Evolutionary conservation across 441 rosid genomes (phyloP).

Genomic region (Aquilaria agallochum): DNA sequence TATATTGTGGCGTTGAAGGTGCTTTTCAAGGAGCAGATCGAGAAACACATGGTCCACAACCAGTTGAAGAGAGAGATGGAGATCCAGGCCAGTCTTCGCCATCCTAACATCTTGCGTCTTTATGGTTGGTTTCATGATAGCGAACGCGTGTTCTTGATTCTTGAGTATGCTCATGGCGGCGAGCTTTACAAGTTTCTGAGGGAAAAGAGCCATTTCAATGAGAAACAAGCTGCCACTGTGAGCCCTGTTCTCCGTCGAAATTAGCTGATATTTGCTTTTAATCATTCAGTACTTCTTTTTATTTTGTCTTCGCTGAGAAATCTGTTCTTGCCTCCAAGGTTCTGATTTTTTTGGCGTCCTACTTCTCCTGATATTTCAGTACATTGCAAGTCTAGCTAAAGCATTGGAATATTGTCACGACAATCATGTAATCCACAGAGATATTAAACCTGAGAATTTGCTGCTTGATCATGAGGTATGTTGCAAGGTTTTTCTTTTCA

Average conservation of each 20-base stretch:
- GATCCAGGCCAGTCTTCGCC: constrained; percentile 61
- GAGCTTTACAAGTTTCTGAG: constrained; percentile 66
- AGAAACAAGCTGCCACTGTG: constrained; percentile 72
- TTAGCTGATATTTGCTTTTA: neutral
- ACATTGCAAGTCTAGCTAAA: constrained; percentile 71
- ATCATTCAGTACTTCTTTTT: too few species aligned
- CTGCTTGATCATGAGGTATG: constrained; percentile 86
- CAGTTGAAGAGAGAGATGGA: constrained; percentile 85
- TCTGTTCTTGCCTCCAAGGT: neutral
- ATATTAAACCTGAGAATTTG: constrained; percentile 86
- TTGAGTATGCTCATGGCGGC: constrained; percentile 82
- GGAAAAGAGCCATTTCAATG: constrained; percentile 48
- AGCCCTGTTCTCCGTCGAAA: neutral
- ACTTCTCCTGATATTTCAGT: constrained; percentile 33
- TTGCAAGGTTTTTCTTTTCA: neutral
- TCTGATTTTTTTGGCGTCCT: too few species aligned
- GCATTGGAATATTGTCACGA: constrained; percentile 81
- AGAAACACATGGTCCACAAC: constrained; percentile 67
- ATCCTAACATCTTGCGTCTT: constrained; percentile 68
- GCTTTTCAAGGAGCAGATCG: constrained; percentile 77
- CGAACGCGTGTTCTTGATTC: constrained; percentile 68
- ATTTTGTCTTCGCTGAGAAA: constrained; percentile 4
- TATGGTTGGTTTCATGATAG: constrained; percentile 78
- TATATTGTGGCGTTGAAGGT: constrained; percentile 73
- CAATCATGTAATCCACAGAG: constrained; percentile 84